Evolutionary conservation across 306 rosid genomes (phyloP).

Genomic region (Erythrophleum fordii): DNA sequence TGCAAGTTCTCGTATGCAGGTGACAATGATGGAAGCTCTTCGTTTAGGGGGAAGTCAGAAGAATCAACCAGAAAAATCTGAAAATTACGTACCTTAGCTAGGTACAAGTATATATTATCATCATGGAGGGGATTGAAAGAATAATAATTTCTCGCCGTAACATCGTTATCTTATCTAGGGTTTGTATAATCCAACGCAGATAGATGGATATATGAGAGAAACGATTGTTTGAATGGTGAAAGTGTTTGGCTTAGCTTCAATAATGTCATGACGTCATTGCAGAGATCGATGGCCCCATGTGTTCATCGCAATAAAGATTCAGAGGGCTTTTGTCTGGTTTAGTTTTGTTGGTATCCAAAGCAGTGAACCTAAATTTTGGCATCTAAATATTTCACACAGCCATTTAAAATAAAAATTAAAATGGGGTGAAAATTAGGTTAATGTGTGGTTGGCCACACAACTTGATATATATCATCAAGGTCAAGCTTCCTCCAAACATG

Average conservation of each 20-base stretch:
- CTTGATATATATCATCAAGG: not conserved
- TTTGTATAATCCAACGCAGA: not conserved
- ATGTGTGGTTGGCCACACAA: not conserved
- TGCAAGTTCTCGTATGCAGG: not conserved
- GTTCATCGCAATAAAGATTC: slow-evolving; percentile 17
- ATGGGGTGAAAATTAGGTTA: not conserved
- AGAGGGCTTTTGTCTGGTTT: not conserved
- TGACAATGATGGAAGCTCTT: not conserved
- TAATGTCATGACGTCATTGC: slow-evolving; percentile 14
- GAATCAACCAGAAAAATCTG: slow-evolving; percentile 4
- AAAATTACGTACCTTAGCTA: not conserved
- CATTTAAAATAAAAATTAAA: not conserved
- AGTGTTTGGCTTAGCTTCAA: not conserved
- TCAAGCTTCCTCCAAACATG: not conserved
- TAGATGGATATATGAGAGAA: not conserved
- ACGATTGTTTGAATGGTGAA: not conserved
- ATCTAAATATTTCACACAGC: not conserved
- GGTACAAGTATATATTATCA: not conserved
- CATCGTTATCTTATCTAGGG: not conserved
- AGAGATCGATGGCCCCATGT: slow-evolving; percentile 17
- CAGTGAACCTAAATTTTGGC: not conserved
- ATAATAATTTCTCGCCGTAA: not conserved
- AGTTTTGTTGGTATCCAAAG: slow-evolving; percentile 26
- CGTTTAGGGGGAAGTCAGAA: not conserved
- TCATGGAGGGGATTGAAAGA: not conserved